Base-by-base conservation (phyloP, 202 grass and related monocot species). In the Dendrocalamus latiflorus region DNA sequence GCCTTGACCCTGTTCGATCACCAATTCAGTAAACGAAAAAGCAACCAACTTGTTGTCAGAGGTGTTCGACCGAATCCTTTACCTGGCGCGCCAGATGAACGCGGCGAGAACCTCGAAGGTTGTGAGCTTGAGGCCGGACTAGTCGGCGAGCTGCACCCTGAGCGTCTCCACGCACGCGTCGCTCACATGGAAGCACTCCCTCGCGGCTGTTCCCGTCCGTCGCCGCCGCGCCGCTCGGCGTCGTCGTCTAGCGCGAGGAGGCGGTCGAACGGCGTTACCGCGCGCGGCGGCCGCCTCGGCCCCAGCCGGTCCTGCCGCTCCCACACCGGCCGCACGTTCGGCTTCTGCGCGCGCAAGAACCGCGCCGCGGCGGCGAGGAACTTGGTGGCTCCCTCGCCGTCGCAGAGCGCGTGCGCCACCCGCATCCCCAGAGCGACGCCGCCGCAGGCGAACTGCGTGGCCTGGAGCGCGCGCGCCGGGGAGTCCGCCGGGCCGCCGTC, bases 11-110 rank as follows among this genome's bases (percentile, higher is more conserved):
- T 94, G 86, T 70, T 77, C 50, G 25, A 38, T 54, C n/a, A 63
- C 26, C 0, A 4, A 10, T 61, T 2, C 45, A 42, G 49, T 68
- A 16, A 82, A 34, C 10, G 9, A 22, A 36, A 34, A 4, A 6
- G 6, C 3, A 50, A 8, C 6, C n/a, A 10, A 39, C 13, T 41
- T 25, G 17, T 8, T 75, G 3, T 17, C 2, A 18, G 3, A 65
- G 14, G 49, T 39, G 22, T 17, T n/a, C n/a, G 61, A 77, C 37
- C 6, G 65, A 38, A 17, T 43, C 12, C 22, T 14, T 72, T 64
- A 96, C 93, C 74, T 91, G 81, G 94, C 77, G 21, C 81, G 94
- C 91, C 91, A 97, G 74, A 97, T 89, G 88, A 91, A 94, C 6
- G 94, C 86, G 47, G 85, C 78, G 76, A 89, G 61, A n/a, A 83